Base-by-base conservation (phyloP, 371 early-diverging fungal genomes). In the Capniomyces stellatus region DNA sequence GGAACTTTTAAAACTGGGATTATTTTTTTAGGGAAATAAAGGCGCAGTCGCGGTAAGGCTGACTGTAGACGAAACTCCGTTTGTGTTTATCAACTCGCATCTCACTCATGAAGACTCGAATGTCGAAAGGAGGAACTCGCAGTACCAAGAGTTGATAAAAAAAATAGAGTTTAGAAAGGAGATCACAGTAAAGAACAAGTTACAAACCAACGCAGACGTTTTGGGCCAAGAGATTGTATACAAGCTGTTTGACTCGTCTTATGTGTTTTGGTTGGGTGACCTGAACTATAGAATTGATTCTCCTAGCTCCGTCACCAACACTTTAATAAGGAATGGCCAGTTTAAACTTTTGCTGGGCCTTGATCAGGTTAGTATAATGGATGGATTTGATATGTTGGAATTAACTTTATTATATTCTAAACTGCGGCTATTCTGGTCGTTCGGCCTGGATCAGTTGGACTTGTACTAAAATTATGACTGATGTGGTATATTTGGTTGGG, bases 191-290 rank as follows among this genome's bases (percentile, higher is more conserved):
- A 61, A 1, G 57, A 23, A 25, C 46, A 43, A 0, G 44, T 10
- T 39, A 39, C 50, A n/a, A 35, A 35, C 35, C 35, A 35, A 15
- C 35, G 15, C 15, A 15, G 35, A 35, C 35, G 12, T 63, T 57
- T 6, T 30, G 19, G 22, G 47, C n/a, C 39, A 52, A 31, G 29
- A 30, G 13, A 19, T 6, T 39, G 19, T 49, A 8, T 27, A 15
- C n/a, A 40, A 58, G 1, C 41, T 70, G 21, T 70, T 71, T 40
- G 64, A 64, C 50, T 63, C 61, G 52, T 62, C 57, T 48, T 61
- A 61, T 29, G 59, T 93, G 25, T 67, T 96, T 43, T 95, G 92
- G 89, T 60, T 89, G 29, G 97, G 97, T 15, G 97, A 96, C 62
- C 66, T 96, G 56, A 96, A 96, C 58, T 94, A 94, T 64, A 77